Evolutionary conservation across 1,284 basidiomycete species (phyloP).

Genomic region (Exsudoporus floridanus): DNA sequence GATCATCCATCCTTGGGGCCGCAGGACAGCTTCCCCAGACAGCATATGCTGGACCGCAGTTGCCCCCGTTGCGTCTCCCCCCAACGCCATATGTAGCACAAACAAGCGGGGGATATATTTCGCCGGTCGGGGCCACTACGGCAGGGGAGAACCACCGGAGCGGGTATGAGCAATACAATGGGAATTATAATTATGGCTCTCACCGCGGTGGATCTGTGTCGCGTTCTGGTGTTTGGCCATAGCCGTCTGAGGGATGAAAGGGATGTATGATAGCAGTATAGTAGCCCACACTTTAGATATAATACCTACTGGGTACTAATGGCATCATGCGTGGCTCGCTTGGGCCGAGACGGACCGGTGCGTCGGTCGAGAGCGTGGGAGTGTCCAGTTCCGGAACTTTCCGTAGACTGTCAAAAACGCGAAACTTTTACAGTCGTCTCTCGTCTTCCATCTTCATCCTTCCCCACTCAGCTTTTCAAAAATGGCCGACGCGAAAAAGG

Average conservation of each 20-base stretch:
- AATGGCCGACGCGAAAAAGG: constrained; percentile 78
- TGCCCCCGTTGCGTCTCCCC: constrained; percentile 34
- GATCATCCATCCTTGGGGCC: constrained; percentile 16
- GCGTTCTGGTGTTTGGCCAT: constrained; percentile 32
- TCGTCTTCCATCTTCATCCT: constrained; percentile 42
- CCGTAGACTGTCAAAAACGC: constrained; percentile 40
- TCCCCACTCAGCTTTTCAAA: constrained; percentile 54
- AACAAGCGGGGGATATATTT: constrained; percentile 23
- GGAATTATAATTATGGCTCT: constrained; percentile 26
- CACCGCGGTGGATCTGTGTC: constrained; percentile 26
- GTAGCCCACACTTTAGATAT: constrained; percentile 14
- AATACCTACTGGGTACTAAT: constrained; percentile 8
- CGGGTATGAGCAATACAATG: constrained; percentile 29
- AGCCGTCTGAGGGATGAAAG: constrained; percentile 9
- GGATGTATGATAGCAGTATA: constrained; percentile 26
- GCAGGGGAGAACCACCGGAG: constrained; percentile 24
- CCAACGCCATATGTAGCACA: constrained; percentile 22
- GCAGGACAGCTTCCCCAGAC: constrained; percentile 21
- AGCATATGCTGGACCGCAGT: constrained; percentile 22
- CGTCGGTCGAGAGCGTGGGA: constrained; percentile 41
- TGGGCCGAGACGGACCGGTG: neutral
- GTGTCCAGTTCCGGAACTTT: constrained; percentile 39
- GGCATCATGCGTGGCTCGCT: neutral
- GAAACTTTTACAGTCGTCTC: constrained; percentile 36
- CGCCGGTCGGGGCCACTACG: constrained; percentile 17